Conservation (phyloP, 2,329 filamentous ascomycete genomes). For the Aspergillus ochraceoroseus region DNA sequence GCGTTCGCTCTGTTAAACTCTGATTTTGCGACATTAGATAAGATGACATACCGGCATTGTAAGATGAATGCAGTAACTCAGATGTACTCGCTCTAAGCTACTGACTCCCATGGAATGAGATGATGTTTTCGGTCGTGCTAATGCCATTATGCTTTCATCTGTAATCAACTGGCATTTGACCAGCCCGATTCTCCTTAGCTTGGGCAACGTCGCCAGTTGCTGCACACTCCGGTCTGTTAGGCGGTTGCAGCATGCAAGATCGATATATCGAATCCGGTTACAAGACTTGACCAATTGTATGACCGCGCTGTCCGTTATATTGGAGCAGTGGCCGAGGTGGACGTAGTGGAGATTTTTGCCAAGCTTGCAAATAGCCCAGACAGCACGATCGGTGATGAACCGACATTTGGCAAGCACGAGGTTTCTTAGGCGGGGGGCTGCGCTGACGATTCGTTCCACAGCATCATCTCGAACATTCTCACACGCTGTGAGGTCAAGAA, state of each 20-base stretch:
- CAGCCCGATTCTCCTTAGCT: constrained; percentile 87
- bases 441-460: constrained; percentile 79
- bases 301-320: constrained; percentile 86
- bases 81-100: constrained; percentile 81
- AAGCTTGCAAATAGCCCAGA: constrained; percentile 78
- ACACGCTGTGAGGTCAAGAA: constrained; percentile 90
- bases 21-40: background rate
- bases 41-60: constrained; percentile 65
- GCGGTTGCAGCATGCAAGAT: constrained; percentile 87
- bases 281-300: constrained; percentile 76
- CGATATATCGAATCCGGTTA: constrained; percentile 94
- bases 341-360: constrained; percentile 97
- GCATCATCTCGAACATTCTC: constrained; percentile 76
- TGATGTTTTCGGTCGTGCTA: constrained; percentile 61
- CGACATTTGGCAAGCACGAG: constrained; percentile 91
- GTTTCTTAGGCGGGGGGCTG: constrained; percentile 83
- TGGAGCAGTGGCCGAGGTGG: constrained; percentile 85
- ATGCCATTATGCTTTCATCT: constrained; percentile 76
- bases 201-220: constrained; percentile 78
- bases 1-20: constrained; percentile 12
- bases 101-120: constrained; percentile 59
- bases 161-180: constrained; percentile 93
- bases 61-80: constrained; percentile 87
- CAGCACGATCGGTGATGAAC: constrained; percentile 82
- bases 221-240: constrained; percentile 83